These are phyloP conservation scores for Talaromyces proteolyticus DNA, from an alignment of 495 filamentous ascomycete genomes.

Conservation along the genomic window DNA sequence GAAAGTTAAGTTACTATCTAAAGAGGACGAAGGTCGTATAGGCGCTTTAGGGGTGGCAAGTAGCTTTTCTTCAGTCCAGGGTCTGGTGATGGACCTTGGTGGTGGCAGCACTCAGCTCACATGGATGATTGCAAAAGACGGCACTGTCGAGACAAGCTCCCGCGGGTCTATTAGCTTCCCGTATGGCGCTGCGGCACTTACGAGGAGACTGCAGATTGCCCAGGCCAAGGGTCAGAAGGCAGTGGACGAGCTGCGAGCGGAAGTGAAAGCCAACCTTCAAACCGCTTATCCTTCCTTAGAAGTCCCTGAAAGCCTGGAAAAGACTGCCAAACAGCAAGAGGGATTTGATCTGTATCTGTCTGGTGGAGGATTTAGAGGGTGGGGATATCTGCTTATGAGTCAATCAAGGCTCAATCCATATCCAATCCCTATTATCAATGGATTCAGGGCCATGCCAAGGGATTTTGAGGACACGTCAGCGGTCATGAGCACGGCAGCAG, in stretches of 20 bases:
- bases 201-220: conserved; percentile 48
- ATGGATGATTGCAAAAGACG: conserved; percentile 60
- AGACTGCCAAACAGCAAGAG: conserved; percentile 29
- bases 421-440: conserved; percentile 79
- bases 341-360: conserved; percentile 78
- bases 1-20: conserved; percentile 64
- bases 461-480: conserved; percentile 56
- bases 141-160: conserved; percentile 44
- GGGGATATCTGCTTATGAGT: conserved; percentile 77
- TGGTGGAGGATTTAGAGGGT: conserved; percentile 86
- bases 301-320: conserved; percentile 47
- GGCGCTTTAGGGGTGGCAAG: conserved; percentile 82
- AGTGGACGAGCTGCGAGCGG: conserved; percentile 38
- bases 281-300: conserved; percentile 52
- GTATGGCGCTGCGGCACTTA: conserved; percentile 82
- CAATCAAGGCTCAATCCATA: conserved; percentile 64
- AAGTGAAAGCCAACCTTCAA: conserved; percentile 54
- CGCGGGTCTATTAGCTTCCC: conserved; percentile 55
- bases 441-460: conserved; percentile 58
- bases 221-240: conserved; percentile 24
- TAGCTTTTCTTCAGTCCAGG: conserved; percentile 57
- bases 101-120: conserved; percentile 90
- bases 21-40: conserved; percentile 75
- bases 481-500: conserved; percentile 44
- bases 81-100: conserved; percentile 83